Evolutionary conservation across 1,284 basidiomycete species (phyloP), one percentile per base, ranked within the genome.

Genomic region (Acaromyces ingoldii): DNA sequence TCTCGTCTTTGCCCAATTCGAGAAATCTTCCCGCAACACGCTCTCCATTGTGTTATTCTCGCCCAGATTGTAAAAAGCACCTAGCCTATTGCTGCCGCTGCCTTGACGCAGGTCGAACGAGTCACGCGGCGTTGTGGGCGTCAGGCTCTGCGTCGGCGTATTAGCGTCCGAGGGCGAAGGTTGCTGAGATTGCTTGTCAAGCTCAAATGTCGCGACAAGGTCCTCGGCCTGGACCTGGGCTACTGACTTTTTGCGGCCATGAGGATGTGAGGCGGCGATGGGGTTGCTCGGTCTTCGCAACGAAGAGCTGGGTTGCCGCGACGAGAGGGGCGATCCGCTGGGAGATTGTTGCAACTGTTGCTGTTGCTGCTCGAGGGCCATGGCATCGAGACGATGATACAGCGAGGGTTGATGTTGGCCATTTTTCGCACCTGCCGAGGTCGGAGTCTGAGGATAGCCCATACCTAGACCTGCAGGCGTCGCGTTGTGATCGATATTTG

Each of bases 31-130:
- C 26, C 75, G 62, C 34, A 76, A 60, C 25, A 76, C 65, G 36
- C 67, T 69, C 26, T 77, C 76, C 65, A 77, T 74, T 24, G 74
- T 73, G 15, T 74, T 70, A 57, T 76, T 75, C 21, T 63, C 55
- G 6, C 71, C 74, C 9, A 63, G 28, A 7, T 49, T 62, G 40
- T 72, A 77, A 49, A 76, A 75, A 30, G 47, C 42, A 21, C 55
- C 43, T 11, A 31, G 47, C 26, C 13, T 6, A 10, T 13, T 30
- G 15, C 15, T 19, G 11, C 10, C 6, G 30, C 24, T 17, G 2
- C n/a, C 29, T 6, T 7, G 29, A 11, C 48, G 11, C 11, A 29
- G 37, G 26, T 17, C 22, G 17, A 37, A 30, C 11, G 49, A 31
- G 15, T 39, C 34, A 15, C 42, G 13, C 15, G 33, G 48, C 11